Percentiles rank a stretch among this genome's conserved stretches.
phyloP scores from a whole-genome alignment of 331 rosid species.

The Malus hybrid region DNA sequence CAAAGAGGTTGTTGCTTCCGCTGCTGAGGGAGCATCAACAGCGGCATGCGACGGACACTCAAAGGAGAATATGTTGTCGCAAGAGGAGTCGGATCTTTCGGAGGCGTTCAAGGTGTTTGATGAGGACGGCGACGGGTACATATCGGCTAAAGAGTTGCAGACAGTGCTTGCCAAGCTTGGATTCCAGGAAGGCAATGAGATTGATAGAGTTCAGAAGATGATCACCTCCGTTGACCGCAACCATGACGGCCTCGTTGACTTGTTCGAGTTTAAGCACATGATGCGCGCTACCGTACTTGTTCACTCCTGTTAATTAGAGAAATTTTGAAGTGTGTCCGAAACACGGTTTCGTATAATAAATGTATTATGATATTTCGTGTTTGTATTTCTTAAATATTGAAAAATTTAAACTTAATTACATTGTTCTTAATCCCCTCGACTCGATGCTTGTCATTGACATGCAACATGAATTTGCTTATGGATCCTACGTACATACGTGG shows the following conservation, averaged over 20 bases:
- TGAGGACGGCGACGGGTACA: constrained; percentile 73
- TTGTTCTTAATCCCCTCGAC: background rate
- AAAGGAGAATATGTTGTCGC: background rate
- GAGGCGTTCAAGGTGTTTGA: constrained; percentile 95
- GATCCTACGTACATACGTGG: no score
- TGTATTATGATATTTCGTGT: no score
- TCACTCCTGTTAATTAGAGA: background rate
- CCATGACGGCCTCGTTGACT: constrained; percentile 73
- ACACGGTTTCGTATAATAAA: no score
- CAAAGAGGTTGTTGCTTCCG: background rate
- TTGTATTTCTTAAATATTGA: accelerated
- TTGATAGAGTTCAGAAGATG: constrained; percentile 61
- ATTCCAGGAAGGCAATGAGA: constrained; percentile 48
- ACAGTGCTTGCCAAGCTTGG: constrained; percentile 64
- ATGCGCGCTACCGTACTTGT: constrained; percentile 45
- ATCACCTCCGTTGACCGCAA: constrained; percentile 66
- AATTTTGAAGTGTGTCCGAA: no score
- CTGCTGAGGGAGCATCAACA: background rate
- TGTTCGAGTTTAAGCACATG: constrained; percentile 77
- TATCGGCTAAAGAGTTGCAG: constrained; percentile 72
- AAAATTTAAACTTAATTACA: accelerated
- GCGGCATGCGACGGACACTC: background rate
- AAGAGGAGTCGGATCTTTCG: constrained; percentile 50
- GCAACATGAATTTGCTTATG: background rate
- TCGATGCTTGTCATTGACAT: background rate